These are phyloP conservation scores for Luffa acutangula DNA, from an alignment of 306 rosid species.

Conservation along the genomic window DNA sequence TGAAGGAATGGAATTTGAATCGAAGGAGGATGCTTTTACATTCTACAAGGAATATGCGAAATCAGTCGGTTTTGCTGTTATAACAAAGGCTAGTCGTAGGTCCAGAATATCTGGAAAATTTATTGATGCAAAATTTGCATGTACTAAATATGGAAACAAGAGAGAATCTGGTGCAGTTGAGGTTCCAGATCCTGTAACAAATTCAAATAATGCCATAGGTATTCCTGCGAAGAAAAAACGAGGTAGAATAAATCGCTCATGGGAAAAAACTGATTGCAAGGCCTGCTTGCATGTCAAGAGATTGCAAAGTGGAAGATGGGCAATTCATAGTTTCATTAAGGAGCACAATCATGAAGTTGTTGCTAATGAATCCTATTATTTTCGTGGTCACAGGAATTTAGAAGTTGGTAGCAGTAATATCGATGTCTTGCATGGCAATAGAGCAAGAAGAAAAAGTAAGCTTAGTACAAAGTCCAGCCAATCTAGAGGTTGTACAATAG, in stretches of 20 bases:
- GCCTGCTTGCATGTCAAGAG: conserved; percentile 42
- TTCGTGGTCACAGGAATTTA: conserved; percentile 6
- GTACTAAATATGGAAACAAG: conserved; percentile 35
- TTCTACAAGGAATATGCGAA: conserved; percentile 40
- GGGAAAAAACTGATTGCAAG: conserved; percentile 36
- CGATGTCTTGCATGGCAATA: conserved; percentile 18
- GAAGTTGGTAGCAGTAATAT: conserved; percentile 5
- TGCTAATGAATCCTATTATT: conserved; percentile 27
- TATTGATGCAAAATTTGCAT: conserved; percentile 41
- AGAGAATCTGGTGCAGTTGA: conserved; percentile 16
- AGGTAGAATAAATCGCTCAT: conserved; percentile 25
- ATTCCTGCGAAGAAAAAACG: conserved; percentile 28
- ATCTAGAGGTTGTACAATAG: conserved; percentile 5
- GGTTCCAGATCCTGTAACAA: conserved; percentile 12
- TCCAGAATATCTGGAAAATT: conserved; percentile 38
- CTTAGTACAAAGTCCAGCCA: conserved; percentile 4
- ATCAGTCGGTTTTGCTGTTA: conserved; percentile 29
- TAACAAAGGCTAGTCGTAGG: conserved; percentile 36
- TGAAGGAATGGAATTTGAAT: conserved; percentile 37
- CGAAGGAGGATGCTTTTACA: conserved; percentile 34
- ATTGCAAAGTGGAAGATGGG: conserved; percentile 32
- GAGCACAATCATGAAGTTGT: conserved; percentile 43
- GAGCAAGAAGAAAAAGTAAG: conserved; percentile 27
- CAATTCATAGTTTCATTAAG: conserved; percentile 19
- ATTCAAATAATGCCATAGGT: conserved; percentile 10